These are phyloP conservation scores for Aspergillus affinis DNA, from an alignment of 495 filamentous ascomycete genomes.

Conservation along the genomic window DNA sequence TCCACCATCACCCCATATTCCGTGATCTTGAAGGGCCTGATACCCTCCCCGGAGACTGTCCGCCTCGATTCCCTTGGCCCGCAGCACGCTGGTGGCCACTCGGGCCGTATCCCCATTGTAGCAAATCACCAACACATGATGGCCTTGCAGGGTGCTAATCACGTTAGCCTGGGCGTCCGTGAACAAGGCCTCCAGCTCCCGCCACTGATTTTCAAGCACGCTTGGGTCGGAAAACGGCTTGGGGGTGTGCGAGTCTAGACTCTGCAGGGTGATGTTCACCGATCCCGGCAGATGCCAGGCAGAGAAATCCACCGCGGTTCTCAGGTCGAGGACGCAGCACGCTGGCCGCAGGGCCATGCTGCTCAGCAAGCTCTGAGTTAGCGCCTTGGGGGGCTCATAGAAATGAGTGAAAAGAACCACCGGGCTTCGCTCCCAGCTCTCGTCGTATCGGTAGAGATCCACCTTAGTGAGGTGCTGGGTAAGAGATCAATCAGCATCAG, in stretches of 20 bases:
- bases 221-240: constrained; percentile 47
- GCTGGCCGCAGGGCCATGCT: constrained; percentile 28
- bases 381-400: constrained; percentile 28
- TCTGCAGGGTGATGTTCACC: constrained; percentile 42
- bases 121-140: constrained; percentile 49
- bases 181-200: constrained; percentile 43
- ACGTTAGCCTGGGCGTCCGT: constrained; percentile 17
- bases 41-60: constrained; percentile 50
- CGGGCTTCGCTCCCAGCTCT: constrained; percentile 49
- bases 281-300: constrained; percentile 46
- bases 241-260: constrained; percentile 28
- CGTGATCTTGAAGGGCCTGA: constrained; percentile 31
- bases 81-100: constrained; percentile 52
- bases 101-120: constrained; percentile 54
- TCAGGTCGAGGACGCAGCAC: constrained; percentile 42
- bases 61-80: constrained; percentile 50
- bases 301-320: constrained; percentile 39
- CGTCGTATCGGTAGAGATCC: constrained; percentile 55
- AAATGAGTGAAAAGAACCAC: constrained; percentile 39
- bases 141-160: constrained; percentile 26
- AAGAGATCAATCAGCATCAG: neutral
- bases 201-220: constrained; percentile 47
- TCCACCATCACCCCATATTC: constrained; percentile 25
- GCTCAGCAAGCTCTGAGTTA: constrained; percentile 23
- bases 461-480: constrained; percentile 45